Conservation (phyloP, 805 yeast species). For the Saccharomycopsis fermentans region DNA sequence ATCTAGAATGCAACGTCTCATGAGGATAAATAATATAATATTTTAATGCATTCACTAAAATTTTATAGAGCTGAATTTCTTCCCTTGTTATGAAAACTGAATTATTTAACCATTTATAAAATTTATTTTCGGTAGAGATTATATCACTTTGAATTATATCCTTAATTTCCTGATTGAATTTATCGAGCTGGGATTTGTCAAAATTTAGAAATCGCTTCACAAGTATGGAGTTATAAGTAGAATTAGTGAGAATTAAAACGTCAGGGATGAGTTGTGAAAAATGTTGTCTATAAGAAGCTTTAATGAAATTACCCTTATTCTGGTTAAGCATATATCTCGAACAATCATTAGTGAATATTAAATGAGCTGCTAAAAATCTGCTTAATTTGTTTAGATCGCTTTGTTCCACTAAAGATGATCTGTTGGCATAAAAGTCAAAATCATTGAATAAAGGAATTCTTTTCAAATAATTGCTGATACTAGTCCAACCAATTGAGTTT, state of each 20-base stretch:
- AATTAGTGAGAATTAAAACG: conserved; percentile 3
- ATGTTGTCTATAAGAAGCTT: background rate
- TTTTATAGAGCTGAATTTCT: conserved; percentile 19
- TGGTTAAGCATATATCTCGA: conserved; percentile 1
- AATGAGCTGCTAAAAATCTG: conserved; percentile 2
- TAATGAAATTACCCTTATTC: conserved; percentile 3
- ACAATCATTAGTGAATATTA: conserved; percentile 4
- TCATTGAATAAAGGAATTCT: conserved; percentile 9
- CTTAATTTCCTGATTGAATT: conserved; percentile 19
- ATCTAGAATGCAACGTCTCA: conserved; percentile 18
- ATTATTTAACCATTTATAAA: conserved; percentile 18
- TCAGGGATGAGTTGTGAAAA: conserved; percentile 4
- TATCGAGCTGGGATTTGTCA: conserved; percentile 19
- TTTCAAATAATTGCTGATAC: conserved; percentile 7
- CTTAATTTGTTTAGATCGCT: conserved; percentile 2
- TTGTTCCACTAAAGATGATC: background rate
- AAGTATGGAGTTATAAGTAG: conserved; percentile 19
- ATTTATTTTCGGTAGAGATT: conserved; percentile 5
- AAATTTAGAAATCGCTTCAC: conserved; percentile 20
- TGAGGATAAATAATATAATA: conserved; percentile 27
- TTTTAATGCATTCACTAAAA: conserved; percentile 23
- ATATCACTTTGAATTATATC: conserved; percentile 11
- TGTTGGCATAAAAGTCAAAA: background rate
- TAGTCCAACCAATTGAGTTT: conserved; percentile 7
- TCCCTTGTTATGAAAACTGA: conserved; percentile 18